Conservation (phyloP, 2,329 filamentous ascomycete species). For the Proliferodiscus dingleyae region DNA sequence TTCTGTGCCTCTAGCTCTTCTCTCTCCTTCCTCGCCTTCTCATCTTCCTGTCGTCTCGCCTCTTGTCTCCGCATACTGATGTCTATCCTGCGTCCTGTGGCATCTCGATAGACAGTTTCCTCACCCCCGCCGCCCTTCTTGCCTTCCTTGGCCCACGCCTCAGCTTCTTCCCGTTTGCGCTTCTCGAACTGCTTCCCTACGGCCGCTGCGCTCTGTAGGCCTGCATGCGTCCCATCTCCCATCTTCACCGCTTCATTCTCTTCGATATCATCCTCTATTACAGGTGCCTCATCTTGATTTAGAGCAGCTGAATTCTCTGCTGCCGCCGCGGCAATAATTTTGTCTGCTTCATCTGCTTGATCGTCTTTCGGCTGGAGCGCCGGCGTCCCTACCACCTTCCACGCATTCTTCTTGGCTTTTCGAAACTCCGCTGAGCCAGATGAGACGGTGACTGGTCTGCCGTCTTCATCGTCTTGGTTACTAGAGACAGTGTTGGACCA, state of each 20-base stretch:
- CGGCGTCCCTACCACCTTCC: constrained; percentile 62
- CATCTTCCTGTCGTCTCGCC: constrained; percentile 72
- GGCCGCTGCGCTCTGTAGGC: constrained; percentile 77
- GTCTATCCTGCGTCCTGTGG: constrained; percentile 90
- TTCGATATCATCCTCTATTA: constrained; percentile 45
- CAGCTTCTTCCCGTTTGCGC: constrained; percentile 60
- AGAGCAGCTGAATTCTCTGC: constrained; percentile 56
- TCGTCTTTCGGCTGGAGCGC: constrained; percentile 33
- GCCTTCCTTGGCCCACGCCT: constrained; percentile 42
- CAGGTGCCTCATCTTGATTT: constrained; percentile 45
- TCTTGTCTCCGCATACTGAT: constrained; percentile 86
- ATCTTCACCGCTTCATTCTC: constrained; percentile 59
- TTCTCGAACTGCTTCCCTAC: constrained; percentile 66
- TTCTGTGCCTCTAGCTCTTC: constrained; percentile 66
- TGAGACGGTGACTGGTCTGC: constrained; percentile 44
- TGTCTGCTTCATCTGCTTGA: constrained; percentile 66
- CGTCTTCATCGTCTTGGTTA: constrained; percentile 48
- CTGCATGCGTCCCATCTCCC: constrained; percentile 82
- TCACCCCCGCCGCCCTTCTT: constrained; percentile 42
- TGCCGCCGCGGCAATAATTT: constrained; percentile 68
- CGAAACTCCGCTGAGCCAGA: constrained; percentile 57
- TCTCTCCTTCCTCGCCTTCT: constrained; percentile 58
- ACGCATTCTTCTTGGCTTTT: constrained; percentile 70
- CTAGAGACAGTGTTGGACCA: constrained; percentile 38
- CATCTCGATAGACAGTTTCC: constrained; percentile 93